phyloP scores from a whole-genome alignment of 2,329 filamentous ascomycete species.

The Huntiella bhutanensis region DNA sequence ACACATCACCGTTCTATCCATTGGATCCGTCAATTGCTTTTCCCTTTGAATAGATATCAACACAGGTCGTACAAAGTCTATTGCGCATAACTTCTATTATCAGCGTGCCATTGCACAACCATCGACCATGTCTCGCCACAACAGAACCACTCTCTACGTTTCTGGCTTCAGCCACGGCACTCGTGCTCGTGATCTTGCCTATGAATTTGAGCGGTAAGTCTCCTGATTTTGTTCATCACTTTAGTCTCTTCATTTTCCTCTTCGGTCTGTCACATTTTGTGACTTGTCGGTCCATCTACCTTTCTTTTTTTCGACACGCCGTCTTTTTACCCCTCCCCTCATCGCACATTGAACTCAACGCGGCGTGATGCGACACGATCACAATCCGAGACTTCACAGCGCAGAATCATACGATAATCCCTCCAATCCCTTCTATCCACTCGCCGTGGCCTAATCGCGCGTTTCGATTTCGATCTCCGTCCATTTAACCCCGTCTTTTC shows the following conservation, averaged over 20 bases:
- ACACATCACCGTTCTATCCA: background rate
- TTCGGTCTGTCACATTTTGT: too few species aligned
- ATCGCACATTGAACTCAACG: background rate
- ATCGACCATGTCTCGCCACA: slow-evolving; percentile 56
- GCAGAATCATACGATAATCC: slow-evolving; percentile 14
- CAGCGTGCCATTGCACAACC: too few species aligned
- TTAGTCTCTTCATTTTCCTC: too few species aligned
- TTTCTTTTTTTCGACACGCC: background rate
- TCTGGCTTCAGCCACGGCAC: slow-evolving; percentile 98
- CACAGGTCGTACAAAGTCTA: too few species aligned
- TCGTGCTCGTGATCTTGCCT: slow-evolving; percentile 95
- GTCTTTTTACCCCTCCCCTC: background rate
- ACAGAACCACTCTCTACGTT: slow-evolving; percentile 89
- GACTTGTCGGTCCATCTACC: too few species aligned
- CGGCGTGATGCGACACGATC: slow-evolving; percentile 2
- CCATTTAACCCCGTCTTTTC: slow-evolving; percentile 7
- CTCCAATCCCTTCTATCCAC: background rate
- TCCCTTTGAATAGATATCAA: background rate
- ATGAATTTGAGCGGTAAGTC: slow-evolving; percentile 99
- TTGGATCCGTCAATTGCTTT: background rate
- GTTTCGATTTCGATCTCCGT: slow-evolving; percentile 18
- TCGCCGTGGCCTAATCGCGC: slow-evolving; percentile 12
- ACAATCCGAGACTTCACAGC: slow-evolving; percentile 2
- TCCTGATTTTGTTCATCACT: background rate
- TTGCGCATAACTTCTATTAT: too few species aligned